Percentiles rank a stretch among this genome's conserved stretches.
Evolutionary conservation across 2,329 filamentous ascomycete genomes (phyloP).

Genomic region (Fusarium udum): DNA sequence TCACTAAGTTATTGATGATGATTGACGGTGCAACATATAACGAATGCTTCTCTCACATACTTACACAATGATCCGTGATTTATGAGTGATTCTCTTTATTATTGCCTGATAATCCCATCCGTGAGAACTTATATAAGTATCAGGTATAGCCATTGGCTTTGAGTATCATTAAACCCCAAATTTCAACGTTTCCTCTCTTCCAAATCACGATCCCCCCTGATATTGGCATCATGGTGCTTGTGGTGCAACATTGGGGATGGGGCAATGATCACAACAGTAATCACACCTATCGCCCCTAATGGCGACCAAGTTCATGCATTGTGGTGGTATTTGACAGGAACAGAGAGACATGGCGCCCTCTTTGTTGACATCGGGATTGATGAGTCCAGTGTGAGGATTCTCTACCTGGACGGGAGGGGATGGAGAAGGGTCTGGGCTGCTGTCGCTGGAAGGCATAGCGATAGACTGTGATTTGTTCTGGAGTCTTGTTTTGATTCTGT

Average conservation of each 20-base stretch:
- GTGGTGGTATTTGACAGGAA: not conserved
- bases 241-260: too few species aligned
- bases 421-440: not conserved
- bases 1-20: not conserved
- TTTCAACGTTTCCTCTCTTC: not conserved
- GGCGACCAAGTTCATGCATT: not conserved
- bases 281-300: not conserved
- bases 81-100: not conserved
- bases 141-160: not conserved
- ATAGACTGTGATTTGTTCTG: not conserved
- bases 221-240: not conserved
- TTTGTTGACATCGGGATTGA: not conserved
- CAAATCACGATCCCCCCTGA: too few species aligned
- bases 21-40: not conserved
- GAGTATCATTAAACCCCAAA: rapidly evolving
- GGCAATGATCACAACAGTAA: too few species aligned
- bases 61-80: not conserved
- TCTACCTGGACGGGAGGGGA: not conserved
- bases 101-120: rapidly evolving
- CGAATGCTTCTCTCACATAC: not conserved
- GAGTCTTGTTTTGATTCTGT: not conserved
- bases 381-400: not conserved
- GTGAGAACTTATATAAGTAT: rapidly evolving
- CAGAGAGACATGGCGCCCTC: not conserved
- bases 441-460: not conserved